Evolutionary conservation across 768 basidiomycete species (phyloP), one percentile per base, ranked within the genome.

Genomic region (Gloeophyllum trabeum): DNA sequence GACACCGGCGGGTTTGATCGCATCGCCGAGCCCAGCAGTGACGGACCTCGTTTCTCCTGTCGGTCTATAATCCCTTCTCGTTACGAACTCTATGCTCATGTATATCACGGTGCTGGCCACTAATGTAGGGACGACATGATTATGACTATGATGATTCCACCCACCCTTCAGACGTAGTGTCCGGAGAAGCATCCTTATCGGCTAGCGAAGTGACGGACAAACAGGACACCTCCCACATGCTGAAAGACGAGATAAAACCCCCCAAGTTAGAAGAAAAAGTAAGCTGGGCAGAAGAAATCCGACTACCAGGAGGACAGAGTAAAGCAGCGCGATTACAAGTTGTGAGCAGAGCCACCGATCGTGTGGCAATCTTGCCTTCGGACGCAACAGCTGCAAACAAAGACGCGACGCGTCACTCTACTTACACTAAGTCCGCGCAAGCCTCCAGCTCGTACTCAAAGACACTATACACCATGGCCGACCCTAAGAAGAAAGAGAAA

Each of bases 401-500:
- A 49, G 52, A 47, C 47, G 52, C 56, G 60, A 62, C 60, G 60
- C 60, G 60, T 62, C 60, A 62, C 53, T 60, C 55, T 28, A 38
- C 7, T 23, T 14, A 12, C 18, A 16, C 20, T 22, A 18, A 24
- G 6, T 13, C 24, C 26, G 24, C 42, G 13, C 21, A 10, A 26
- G 16, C 24, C 5, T 23, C n/a, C 28, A 7, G n/a, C n/a, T 7
- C 28, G 28, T 32, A 32, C n/a, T n/a, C n/a, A n/a, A n/a, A n/a
- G n/a, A n/a, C n/a, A n/a, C 54, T 42, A n/a, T 66, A 65, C 61
- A 71, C 61, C 53, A 88, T 87, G 85, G 69, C 83, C 32, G 86
- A 88, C 50, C 73, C 75, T 60, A 81, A 79, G 66, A 84, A 86
- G 61, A 81, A 87, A 61, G 86, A 89, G 57, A 81, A 76, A 57